phyloP scores from a whole-genome alignment of 2,329 filamentous ascomycete species.

The Cladosporium sp. region DNA sequence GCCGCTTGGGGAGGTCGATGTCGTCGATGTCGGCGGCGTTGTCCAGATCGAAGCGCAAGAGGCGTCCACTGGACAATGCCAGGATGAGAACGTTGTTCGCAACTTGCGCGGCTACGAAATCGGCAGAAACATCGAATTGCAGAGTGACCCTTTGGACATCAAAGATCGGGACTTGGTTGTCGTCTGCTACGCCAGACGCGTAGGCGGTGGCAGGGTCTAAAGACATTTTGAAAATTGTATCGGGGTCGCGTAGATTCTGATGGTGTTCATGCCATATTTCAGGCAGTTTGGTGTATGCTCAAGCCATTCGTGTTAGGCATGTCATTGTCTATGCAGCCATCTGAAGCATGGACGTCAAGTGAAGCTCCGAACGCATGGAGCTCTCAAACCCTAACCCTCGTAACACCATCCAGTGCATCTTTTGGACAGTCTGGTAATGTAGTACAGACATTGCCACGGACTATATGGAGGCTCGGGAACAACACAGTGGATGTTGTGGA shows the following conservation, averaged over 20 bases:
- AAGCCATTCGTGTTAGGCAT: neutral
- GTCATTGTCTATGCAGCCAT: neutral
- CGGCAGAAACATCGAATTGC: conserved; percentile 88
- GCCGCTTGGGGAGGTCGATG: conserved; percentile 92
- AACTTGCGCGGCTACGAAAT: conserved; percentile 94
- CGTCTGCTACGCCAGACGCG: conserved; percentile 21
- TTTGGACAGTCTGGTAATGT: too few species aligned
- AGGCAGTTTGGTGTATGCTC: neutral
- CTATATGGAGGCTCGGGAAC: too few species aligned
- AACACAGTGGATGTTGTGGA: too few species aligned
- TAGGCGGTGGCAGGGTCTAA: conserved; percentile 25
- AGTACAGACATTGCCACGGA: too few species aligned
- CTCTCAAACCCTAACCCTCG: too few species aligned
- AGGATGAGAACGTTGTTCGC: conserved; percentile 95
- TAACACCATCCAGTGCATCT: too few species aligned
- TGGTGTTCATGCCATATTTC: conserved; percentile 1
- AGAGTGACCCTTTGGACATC: conserved; percentile 88
- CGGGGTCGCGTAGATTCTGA: neutral
- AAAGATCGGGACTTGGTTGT: conserved; percentile 70
- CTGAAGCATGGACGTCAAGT: neutral
- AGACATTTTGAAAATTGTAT: conserved; percentile 16
- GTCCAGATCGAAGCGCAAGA: conserved; percentile 90
- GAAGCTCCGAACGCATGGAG: too few species aligned
- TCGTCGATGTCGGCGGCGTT: conserved; percentile 95
- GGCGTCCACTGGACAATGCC: conserved; percentile 85